Evolutionary conservation across 441 rosid species (phyloP), one percentile per base, ranked within the genome.

Genomic region (Adansonia gregorii): DNA sequence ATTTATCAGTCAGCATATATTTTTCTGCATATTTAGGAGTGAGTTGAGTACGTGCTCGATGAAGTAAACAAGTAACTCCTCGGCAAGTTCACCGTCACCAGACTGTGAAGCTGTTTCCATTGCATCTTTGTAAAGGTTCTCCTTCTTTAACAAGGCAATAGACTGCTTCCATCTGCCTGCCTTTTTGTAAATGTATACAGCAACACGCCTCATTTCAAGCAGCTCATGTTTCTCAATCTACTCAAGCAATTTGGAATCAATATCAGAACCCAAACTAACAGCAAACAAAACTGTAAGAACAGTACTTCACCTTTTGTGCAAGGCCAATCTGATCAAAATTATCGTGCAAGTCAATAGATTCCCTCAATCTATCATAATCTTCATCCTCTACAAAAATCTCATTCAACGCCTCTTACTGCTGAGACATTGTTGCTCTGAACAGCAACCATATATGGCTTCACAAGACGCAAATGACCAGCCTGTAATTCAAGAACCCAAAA

Each of bases 141-240:
- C 99, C 75, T 93, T 97, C 94, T 97, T 97, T 52, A 98, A 97
- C 86, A 97, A 85, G 67, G 98, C 95, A 88, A 94, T 94, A 6
- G 99, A 97, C 73, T 88, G 96, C 98, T 92, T 97, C 99, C 99
- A 97, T 83, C 99, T 87, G 80, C 98, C 98, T n/a, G 98, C 98
- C 86, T 94, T 97, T 82, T 97, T 94, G 86, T 97, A 97, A 48
- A 97, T 94, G 77, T 94, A 97, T 58, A 98, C 98, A 81, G 99
- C 98, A 75, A 97, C 98, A 75, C 99, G 98, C 76, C 99, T 91
- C 99, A 97, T 97, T 84, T 97, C 99, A 19, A 97, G 92, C 59
- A 97, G 97, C 88, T 97, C 99, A 76, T 97, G 99, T 85, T 97
- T 97, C 93, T 94, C 98, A 81, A 93, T 91, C 98, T 94, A 86